phyloP scores from a whole-genome alignment of 1,284 basidiomycete species.

The Microbotryum intermedium region DNA sequence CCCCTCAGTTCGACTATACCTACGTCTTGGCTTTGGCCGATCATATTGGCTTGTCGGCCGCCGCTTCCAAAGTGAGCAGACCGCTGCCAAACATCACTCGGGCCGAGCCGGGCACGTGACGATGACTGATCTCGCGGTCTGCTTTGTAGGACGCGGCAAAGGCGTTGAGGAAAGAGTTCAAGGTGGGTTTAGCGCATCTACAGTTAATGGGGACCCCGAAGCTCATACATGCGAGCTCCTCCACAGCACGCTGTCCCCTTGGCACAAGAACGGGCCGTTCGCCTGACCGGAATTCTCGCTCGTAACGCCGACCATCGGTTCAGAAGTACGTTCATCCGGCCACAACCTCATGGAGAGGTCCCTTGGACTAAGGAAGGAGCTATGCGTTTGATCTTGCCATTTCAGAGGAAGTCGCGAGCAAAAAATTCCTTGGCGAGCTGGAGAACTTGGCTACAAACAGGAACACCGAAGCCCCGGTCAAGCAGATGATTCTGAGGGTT shows the following conservation, averaged over 20 bases:
- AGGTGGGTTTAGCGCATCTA: neutral
- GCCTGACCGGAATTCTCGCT: slow-evolving; percentile 24
- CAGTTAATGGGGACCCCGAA: neutral
- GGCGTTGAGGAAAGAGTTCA: slow-evolving; percentile 26
- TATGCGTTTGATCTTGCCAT: neutral
- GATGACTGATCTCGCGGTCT: no score
- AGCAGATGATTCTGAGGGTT: slow-evolving; percentile 26
- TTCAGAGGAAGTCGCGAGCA: slow-evolving; percentile 28
- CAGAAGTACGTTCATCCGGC: slow-evolving; percentile 19
- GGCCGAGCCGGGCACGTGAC: no score
- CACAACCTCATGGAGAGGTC: neutral
- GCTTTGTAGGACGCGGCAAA: slow-evolving; percentile 13
- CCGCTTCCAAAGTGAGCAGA: slow-evolving; percentile 1
- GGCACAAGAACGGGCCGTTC: slow-evolving; percentile 26
- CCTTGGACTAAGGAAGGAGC: neutral
- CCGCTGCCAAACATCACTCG: no score
- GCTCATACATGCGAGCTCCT: neutral
- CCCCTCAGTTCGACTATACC: slow-evolving; percentile 18
- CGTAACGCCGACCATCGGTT: slow-evolving; percentile 27
- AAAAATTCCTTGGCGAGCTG: slow-evolving; percentile 30
- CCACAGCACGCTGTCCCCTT: slow-evolving; percentile 24
- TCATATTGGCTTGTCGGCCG: slow-evolving; percentile 8
- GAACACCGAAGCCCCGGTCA: slow-evolving; percentile 23
- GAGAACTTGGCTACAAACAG: slow-evolving; percentile 12
- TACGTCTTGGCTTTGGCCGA: slow-evolving; percentile 21